A percentile compares a stretch with the other conserved stretches of the same genome.
These are phyloP conservation scores for Irpex sp. DNA, from an alignment of 1,284 basidiomycete genomes.

Conservation along the genomic window DNA sequence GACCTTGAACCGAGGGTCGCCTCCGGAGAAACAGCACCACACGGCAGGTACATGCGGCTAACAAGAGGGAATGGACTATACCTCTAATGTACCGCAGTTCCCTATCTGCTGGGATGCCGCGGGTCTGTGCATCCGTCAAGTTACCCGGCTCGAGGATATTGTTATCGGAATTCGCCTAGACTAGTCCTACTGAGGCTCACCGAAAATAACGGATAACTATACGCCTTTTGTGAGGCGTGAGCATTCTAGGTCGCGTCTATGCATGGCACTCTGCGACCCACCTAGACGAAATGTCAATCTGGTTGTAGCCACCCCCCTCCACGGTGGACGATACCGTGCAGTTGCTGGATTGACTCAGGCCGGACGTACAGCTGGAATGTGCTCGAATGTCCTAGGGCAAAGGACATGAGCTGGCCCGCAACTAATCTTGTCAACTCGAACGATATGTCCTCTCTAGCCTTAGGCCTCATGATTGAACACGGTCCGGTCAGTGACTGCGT, in stretches of 20 bases:
- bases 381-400: background rate
- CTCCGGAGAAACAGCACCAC: background rate
- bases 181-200: background rate
- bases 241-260: background rate
- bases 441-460: too few species aligned
- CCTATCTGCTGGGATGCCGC: background rate
- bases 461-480: too few species aligned
- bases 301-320: background rate
- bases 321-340: background rate
- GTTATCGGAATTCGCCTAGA: background rate
- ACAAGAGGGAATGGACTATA: background rate
- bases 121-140: background rate
- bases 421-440: too few species aligned
- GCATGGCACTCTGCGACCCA: background rate
- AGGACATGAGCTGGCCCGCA: too few species aligned
- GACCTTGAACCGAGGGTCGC: background rate
- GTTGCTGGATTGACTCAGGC: background rate
- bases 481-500: too few species aligned
- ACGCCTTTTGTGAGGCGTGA: background rate
- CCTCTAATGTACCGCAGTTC: constrained; percentile 4
- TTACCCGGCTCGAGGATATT: background rate
- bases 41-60: background rate
- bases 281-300: background rate
- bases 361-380: background rate
- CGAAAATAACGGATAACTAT: background rate